Percentiles rank a stretch among this genome's conserved stretches.
These are phyloP conservation scores for Tylopilus felleus DNA, from an alignment of 768 basidiomycete genomes.

Conservation along the genomic window DNA sequence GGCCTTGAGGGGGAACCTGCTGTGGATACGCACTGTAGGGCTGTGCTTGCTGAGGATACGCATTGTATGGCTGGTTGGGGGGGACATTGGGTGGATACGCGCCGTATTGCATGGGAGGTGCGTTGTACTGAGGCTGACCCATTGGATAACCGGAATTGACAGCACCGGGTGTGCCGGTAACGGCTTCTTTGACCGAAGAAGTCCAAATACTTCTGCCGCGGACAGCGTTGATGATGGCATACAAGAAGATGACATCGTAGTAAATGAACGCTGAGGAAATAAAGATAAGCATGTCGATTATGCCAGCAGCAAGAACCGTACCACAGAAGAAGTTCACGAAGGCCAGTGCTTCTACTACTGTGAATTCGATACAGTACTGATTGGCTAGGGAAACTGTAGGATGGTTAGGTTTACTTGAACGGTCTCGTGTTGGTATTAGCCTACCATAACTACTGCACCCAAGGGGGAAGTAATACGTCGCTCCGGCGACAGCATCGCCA, in stretches of 20 bases:
- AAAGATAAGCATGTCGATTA: not conserved
- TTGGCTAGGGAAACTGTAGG: constrained; percentile 9
- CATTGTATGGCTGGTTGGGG: constrained; percentile 7
- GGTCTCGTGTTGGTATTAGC: not conserved
- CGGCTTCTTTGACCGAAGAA: constrained; percentile 20
- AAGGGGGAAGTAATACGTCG: constrained; percentile 8
- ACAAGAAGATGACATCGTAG: constrained; percentile 19
- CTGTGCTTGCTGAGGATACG: constrained; percentile 12
- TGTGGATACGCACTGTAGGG: constrained; percentile 7
- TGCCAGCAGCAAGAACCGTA: constrained; percentile 7
- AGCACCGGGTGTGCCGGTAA: not conserved
- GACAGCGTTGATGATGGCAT: constrained; percentile 21
- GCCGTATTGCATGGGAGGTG: constrained; percentile 5
- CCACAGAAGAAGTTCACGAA: constrained; percentile 25
- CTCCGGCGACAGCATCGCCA: constrained; percentile 8
- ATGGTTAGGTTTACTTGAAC: not conserved
- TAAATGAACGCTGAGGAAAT: constrained; percentile 23
- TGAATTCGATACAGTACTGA: constrained; percentile 18
- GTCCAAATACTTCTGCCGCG: constrained; percentile 26
- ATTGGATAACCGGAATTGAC: constrained; percentile 5
- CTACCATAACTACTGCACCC: constrained; percentile 18
- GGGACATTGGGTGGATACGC: constrained; percentile 2
- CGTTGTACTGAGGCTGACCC: constrained; percentile 8
- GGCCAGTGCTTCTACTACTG: constrained; percentile 17
- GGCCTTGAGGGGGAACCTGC: constrained; percentile 2